Evolutionary conservation across 2,329 filamentous ascomycete genomes (phyloP), one percentile per base, ranked within the genome.

Genomic region (Aspergillus ruber): DNA sequence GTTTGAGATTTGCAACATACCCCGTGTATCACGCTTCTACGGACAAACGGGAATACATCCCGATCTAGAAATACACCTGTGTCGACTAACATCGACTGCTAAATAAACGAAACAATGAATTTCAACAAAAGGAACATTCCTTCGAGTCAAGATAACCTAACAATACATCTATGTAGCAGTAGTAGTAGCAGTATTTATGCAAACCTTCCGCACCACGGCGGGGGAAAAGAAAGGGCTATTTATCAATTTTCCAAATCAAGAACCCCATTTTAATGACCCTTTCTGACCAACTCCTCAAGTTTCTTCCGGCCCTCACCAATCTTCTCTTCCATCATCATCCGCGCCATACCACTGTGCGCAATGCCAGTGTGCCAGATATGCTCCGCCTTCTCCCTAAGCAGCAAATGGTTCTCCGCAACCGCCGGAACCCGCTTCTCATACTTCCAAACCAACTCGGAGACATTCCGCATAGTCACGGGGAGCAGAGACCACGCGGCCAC

Each of bases 351-450:
- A 42, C 81, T 82, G 71, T 94, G 88, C 47, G 85, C 81, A 69
- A 82, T 82, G 46, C 87, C 86, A 52, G 88, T 88, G 67, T 81
- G 76, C 74, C 83, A 82, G 49, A 86, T 83, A 64, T 83, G 78
- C 66, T 81, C 75, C 52, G 90, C 76, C 41, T 83, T 77, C 61
- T 88, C 82, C 51, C 85, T 83, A 45, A 86, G 75, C 62, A 79
- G 74, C 52, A 91, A 59, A 72, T 98, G 93, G 48, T 87, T 81
- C 59, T 95, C 84, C 15, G 89, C 86, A 46, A 98, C 68, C 15
- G 79, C 85, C 4, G 93, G 93, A 65, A 90, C 87, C 61, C 80
- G 83, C 78, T 94, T 81, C 82, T 98, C 93, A 68, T 93, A 98
- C 66, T 82, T 83, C 93, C 93, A 98, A 41, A 86, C 74, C 64